Conservation (phyloP, 148 eudicot species). For the Rhododendron henanense region DNA sequence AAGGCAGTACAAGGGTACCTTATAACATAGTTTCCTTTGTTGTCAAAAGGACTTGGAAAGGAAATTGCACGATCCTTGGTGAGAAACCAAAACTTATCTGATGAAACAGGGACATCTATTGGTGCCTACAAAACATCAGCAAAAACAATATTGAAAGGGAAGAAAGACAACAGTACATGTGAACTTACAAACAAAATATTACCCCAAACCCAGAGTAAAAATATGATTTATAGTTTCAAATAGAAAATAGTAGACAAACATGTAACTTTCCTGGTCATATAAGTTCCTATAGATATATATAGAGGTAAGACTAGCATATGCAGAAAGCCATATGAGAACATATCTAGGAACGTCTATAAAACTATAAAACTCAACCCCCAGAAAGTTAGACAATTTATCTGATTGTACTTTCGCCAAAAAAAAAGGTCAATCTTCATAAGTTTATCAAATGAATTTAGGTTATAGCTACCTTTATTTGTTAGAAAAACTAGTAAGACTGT, state of each 20-base stretch:
- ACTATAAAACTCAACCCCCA: not conserved
- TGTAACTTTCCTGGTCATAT: too few relatives aligned
- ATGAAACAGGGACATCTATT: constrained; percentile 71
- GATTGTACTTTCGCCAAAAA: not conserved
- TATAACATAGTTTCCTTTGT: constrained; percentile 90
- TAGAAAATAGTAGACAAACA: not conserved
- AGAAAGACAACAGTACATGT: not conserved
- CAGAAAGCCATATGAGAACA: not conserved
- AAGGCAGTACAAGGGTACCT: constrained; percentile 43
- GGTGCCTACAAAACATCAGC: constrained; percentile 64
- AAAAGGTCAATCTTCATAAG: not conserved
- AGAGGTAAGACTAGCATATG: not conserved
- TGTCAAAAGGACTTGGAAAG: constrained; percentile 83
- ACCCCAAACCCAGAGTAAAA: not conserved
- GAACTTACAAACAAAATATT: not conserved
- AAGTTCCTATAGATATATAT: not conserved
- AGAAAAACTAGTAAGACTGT: not conserved
- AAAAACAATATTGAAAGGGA: not conserved
- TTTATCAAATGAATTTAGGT: not conserved
- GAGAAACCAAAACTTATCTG: constrained; percentile 84
- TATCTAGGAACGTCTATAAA: not conserved
- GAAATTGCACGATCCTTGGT: constrained; percentile 63
- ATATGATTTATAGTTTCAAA: not conserved
- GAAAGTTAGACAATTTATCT: not conserved
- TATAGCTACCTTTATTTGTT: not conserved